A percentile compares a stretch with the other conserved stretches of the same genome.
Evolutionary conservation across 73 alveolate species (phyloP).

Genomic region (Effrenium voratum): DNA sequence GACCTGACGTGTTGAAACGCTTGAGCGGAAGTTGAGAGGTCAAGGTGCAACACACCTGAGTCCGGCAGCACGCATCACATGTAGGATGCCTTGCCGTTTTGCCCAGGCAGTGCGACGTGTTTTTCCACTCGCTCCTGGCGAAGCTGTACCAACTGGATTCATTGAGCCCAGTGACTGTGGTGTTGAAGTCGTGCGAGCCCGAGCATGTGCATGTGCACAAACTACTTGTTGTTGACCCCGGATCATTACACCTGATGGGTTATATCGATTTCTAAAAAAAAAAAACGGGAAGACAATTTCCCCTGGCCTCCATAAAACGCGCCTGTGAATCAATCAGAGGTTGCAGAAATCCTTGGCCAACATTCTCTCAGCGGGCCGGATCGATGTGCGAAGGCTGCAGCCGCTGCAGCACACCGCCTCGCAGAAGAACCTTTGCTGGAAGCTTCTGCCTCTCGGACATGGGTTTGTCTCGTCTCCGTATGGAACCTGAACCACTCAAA

Average conservation of each 20-base stretch:
- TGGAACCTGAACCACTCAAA: no score
- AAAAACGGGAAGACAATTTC: no score
- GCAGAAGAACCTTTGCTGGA: slow-evolving; percentile 16
- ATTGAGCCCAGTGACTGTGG: not conserved
- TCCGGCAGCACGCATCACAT: not conserved
- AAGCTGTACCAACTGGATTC: slow-evolving; percentile 4
- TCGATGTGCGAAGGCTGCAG: not conserved
- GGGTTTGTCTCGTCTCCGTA: no score
- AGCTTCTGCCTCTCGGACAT: not conserved
- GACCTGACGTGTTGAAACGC: not conserved
- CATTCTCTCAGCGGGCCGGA: not conserved
- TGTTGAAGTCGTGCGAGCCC: no score
- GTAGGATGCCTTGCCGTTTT: not conserved
- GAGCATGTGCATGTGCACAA: no score
- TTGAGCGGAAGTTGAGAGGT: not conserved
- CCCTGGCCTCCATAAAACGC: no score
- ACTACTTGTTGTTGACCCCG: no score
- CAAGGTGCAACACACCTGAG: not conserved
- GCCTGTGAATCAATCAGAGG: no score
- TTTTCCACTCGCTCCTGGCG: slow-evolving; percentile 28
- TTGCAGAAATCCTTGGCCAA: not conserved
- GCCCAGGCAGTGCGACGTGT: slow-evolving; percentile 1
- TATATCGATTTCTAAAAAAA: no score
- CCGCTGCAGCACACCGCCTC: not conserved
- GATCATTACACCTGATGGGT: no score